Base-by-base conservation (phyloP, 1,284 basidiomycete genomes). In the Mycena sp. region DNA sequence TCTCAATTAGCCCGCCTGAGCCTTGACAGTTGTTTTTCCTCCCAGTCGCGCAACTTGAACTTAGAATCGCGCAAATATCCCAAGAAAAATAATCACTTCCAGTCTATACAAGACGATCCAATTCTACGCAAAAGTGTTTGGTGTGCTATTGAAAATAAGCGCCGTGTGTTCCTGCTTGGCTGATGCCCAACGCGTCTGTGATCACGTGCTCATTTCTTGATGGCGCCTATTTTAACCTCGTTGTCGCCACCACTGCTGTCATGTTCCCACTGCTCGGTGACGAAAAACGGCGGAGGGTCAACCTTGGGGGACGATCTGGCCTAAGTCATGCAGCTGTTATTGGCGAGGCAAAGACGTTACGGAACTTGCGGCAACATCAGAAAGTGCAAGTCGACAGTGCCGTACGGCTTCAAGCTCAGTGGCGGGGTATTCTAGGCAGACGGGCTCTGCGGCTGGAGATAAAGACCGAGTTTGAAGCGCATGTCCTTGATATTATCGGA, bases 251-350 rank as follows among this genome's bases (percentile, higher is more conserved):
- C 16, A 16, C 9, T 16, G n/a, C n/a, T n/a, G n/a, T 37, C 40
- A 41, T 41, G 40, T 41, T 41, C 40, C 40, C 40, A 41, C 23
- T 52, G 21, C 56, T 86, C 65, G 79, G 77, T 9, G 81, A 83
- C 61, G 83, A 83, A 49, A 66, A 81, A 60, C 82, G 86, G 52
- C 83, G 89, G 29, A 83, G 85, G 63, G 93, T 94, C 69, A 93
- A 94, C 72, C 84, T 94, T 29, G 92, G 92, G 14, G 89, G 89
- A 1, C 73, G 80, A 1, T 82, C 82, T 14, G 81, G 82, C 11
- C 70, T 84, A 16, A 81, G 85, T 0, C 85, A 86, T 44, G 74
- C 81, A 6, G 77, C 83, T 35, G 83, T 93, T 65, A 77, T 93
- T 38, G 80, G 84, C 65, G 80, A 85, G 50, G 92, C 89, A 5